These are phyloP conservation scores for Colletotrichum caudatum DNA, from an alignment of 2,329 filamentous ascomycete species.

Conservation along the genomic window DNA sequence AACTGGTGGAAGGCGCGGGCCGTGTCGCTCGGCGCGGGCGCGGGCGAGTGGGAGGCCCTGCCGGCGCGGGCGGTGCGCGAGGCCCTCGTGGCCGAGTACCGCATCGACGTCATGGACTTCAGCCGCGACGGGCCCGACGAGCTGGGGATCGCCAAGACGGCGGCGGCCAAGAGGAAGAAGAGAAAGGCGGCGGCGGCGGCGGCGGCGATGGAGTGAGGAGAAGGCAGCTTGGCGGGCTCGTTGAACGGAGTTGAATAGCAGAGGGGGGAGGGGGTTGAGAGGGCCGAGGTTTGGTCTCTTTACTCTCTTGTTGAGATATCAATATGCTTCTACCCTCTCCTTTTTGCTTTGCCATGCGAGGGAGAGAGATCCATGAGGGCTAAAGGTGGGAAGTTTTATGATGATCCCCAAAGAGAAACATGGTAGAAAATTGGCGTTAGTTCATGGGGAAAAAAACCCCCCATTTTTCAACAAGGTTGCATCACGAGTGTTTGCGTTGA, in stretches of 20 bases:
- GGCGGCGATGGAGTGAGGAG: neutral
- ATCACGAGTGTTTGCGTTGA: neutral
- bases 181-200: neutral
- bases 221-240: neutral
- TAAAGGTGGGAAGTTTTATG: neutral
- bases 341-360: neutral
- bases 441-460: neutral
- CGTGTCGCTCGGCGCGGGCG: neutral
- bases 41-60: conserved; percentile 5
- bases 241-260: neutral
- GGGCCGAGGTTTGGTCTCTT: neutral
- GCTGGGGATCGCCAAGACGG: neutral
- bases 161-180: neutral
- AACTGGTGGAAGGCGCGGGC: conserved; percentile 14
- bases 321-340: neutral
- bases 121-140: neutral
- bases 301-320: neutral
- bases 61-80: neutral
- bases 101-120: conserved; percentile 9
- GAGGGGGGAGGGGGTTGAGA: neutral
- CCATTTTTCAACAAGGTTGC: neutral
- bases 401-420: neutral
- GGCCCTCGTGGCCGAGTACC: conserved; percentile 4
- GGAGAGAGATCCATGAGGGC: neutral
- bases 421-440: neutral